phyloP scores from a whole-genome alignment of 2,329 filamentous ascomycete species.

The Epichloe typhina region DNA sequence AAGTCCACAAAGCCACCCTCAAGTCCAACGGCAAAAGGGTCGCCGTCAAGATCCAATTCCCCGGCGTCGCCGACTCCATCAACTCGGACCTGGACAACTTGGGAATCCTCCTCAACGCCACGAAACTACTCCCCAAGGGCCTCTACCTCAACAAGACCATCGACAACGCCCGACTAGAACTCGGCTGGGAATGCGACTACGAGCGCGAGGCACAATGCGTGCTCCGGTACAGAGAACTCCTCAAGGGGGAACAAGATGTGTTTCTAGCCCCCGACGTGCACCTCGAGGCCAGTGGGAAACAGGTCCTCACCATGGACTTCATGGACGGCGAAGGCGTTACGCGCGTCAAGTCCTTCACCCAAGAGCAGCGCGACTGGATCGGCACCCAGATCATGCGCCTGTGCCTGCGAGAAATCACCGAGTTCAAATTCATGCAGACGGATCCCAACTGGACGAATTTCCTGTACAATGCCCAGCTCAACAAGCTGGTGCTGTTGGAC shows the following conservation, averaged over 20 bases:
- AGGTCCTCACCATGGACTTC: constrained; percentile 87
- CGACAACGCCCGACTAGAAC: constrained; percentile 79
- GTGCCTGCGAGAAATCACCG: constrained; percentile 81
- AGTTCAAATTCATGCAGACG: constrained; percentile 98
- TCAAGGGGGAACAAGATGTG: constrained; percentile 49
- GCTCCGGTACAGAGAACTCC: constrained; percentile 59
- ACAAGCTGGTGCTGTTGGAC: constrained; percentile 80
- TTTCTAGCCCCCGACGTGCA: constrained; percentile 75
- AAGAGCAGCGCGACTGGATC: constrained; percentile 87
- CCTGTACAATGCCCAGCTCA: constrained; percentile 61
- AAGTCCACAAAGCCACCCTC: constrained; percentile 78
- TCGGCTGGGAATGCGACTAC: constrained; percentile 97
- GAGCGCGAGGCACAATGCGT: constrained; percentile 74
- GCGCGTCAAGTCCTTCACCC: constrained; percentile 59
- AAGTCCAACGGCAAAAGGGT: constrained; percentile 64
- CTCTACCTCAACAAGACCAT: constrained; percentile 96
- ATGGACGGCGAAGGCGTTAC: constrained; percentile 82
- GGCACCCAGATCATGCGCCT: constrained; percentile 86
- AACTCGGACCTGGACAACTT: constrained; percentile 94
- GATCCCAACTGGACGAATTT: constrained; percentile 99
- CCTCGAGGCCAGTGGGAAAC: constrained; percentile 64
- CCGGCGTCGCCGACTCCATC: constrained; percentile 89
- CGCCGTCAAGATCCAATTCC: constrained; percentile 95
- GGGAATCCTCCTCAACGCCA: constrained; percentile 78
- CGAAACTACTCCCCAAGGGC: constrained; percentile 77